Evolutionary conservation across 768 basidiomycete species (phyloP), one percentile per base, ranked within the genome.

Genomic region (Psilocybe azurescens): DNA sequence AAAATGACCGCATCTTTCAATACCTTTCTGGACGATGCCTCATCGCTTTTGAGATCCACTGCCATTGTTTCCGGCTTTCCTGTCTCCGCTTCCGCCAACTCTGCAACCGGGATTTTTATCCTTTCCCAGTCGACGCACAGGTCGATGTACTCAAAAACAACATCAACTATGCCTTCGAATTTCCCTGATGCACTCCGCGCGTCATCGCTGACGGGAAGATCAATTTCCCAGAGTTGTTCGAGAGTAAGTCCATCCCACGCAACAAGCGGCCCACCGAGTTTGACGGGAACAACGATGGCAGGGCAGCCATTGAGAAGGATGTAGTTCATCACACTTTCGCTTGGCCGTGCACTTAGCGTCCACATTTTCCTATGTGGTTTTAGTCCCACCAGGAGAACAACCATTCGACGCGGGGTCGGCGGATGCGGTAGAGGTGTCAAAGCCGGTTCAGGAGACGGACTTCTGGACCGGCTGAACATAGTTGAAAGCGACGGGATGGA

Each of bases 231-330:
- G 13, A 89, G 68, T 56, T 84, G 73, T 64, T 84, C 82, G 29
- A 89, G 75, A 30, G 87, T 88, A 60, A 87, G 73, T 20, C 78
- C 75, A 69, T 88, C 86, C 88, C 88, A 90, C 8, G 86, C 85
- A 28, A 87, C 66, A 39, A 89, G 78, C n/a, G 87, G 88, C 41
- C 83, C 83, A 30, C 87, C 87, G 8, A 79, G 64, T 70, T 83
- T 86, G 47, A 81, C 86, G 5, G 87, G 87, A 1, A 88, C 73
- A 7, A 88, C 83, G 39, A 89, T 71, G 5, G 84, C 80, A 0
- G 87, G 85, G 68, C 85, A 86, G 5, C 86, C 86, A 70, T 86
- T 86, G 46, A 88, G 77, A 20, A 89, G 75, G 59, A 84, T 74
- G 68, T 89, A 89, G 59, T 85, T 81, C 16, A 89, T 81, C 11